Conservation (phyloP, 169 alveolate species). For the Eimeria zaria region DNA sequence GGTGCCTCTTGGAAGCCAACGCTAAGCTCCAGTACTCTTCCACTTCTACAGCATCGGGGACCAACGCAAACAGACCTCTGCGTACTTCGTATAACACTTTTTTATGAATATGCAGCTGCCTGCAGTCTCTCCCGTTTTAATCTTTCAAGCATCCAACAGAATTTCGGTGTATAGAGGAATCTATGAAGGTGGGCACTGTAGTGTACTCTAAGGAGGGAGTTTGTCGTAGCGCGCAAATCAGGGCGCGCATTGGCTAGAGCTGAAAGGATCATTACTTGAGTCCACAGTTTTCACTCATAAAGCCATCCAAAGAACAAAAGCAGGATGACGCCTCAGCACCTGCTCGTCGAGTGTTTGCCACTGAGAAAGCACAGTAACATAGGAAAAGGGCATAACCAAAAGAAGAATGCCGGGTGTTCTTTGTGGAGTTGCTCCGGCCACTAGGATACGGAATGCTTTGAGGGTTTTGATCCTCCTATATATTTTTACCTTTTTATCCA, state of each 20-base stretch:
- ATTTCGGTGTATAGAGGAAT: not conserved
- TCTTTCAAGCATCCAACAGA: not conserved
- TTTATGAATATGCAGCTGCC: not conserved
- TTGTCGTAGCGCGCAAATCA: not conserved
- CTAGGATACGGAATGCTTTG: not conserved
- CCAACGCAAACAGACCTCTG: not conserved
- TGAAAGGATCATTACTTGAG: not conserved
- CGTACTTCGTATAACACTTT: not conserved
- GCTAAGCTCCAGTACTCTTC: not conserved
- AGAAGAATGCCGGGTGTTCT: not conserved
- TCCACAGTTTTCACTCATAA: not conserved
- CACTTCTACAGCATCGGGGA: not conserved
- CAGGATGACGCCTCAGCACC: not conserved
- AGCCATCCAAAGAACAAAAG: not conserved
- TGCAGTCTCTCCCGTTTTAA: not conserved
- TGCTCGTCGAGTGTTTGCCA: not conserved
- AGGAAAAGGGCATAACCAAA: not conserved
- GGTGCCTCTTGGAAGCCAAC: not conserved
- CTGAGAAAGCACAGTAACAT: no score
- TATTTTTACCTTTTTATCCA: no score
- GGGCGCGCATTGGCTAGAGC: not conserved
- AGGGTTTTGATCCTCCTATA: not conserved
- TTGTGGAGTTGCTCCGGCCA: not conserved
- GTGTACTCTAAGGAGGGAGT: not conserved
- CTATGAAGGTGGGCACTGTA: not conserved